Base-by-base conservation (phyloP, 2,329 filamentous ascomycete species). In the Gyromitra esculenta region DNA sequence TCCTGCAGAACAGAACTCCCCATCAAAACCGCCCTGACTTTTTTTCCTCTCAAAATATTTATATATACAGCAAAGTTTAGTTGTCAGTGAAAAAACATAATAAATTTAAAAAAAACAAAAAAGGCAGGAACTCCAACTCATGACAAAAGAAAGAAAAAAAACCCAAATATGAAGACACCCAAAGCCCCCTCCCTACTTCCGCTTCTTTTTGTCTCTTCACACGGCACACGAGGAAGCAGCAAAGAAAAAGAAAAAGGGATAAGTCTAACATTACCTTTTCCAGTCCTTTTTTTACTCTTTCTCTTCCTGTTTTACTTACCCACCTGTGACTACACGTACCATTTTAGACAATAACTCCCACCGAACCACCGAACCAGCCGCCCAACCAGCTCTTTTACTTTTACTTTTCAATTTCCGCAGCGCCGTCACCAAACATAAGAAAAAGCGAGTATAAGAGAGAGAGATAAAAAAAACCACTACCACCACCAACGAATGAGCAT, bases 321-420 rank as follows among this genome's bases (percentile, higher is more conserved):
- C 37, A 56, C 48, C 45, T 48, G 6, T 56, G 45, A 18, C 41
- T 52, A 15, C 54, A 54, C 37, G 35, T 35, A 63, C 43, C 48
- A 66, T 59, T 45, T 67, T 56, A 73, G 35, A 66, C 41, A 73
- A 57, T 67, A 57, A 67, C 50, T 67, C 69, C 52, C 39, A 41
- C 21, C 52, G 21, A 59, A 37, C 8, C 25, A 31, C 25, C 25
- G 25, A 31, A 31, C 25, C 25, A 31, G 2, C 69, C 18, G 21
- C 13, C 21, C 62, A 13, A 68, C 41, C 13, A 6, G n/a, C 31
- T 67, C 11, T 67, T 43, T 50, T 45, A 31, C 56, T 35, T 54
- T 52, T 35, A 35, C 67, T 52, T 21, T 68, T 35, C 3, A 21
- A 56, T 54, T 67, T 73, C 31, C 21, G 39, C 43, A 31, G 25